Conservation (phyloP, 192 early-diverging fungal genomes). For the Backusella circina region DNA sequence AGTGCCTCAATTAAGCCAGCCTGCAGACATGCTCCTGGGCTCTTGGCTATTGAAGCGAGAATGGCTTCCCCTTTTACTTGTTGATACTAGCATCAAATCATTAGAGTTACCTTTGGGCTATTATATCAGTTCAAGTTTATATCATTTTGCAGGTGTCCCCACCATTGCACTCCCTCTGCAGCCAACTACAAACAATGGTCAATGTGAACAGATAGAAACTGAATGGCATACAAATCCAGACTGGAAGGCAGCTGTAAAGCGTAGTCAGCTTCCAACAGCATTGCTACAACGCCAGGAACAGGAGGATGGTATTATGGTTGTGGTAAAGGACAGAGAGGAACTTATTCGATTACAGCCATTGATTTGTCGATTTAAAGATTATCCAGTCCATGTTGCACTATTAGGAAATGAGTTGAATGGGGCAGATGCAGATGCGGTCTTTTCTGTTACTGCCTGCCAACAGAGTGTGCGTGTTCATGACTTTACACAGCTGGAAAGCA, state of each 20-base stretch:
- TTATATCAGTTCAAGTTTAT: constrained; percentile 26
- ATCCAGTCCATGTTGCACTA: background rate
- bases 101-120: constrained; percentile 24
- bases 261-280: constrained; percentile 13
- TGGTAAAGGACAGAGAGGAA: constrained; percentile 19
- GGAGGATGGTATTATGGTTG: constrained; percentile 18
- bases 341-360: constrained; percentile 28
- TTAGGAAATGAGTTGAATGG: constrained; percentile 11
- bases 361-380: constrained; percentile 29
- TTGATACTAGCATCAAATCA: background rate
- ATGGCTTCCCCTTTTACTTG: constrained; percentile 21
- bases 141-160: constrained; percentile 38
- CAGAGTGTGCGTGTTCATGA: constrained; percentile 7
- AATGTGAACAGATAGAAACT: background rate
- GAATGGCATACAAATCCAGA: constrained; percentile 17
- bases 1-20: constrained; percentile 18
- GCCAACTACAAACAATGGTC: constrained; percentile 24
- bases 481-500: background rate
- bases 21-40: constrained; percentile 27
- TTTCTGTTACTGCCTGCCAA: background rate
- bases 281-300: constrained; percentile 18
- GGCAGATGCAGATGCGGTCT: background rate
- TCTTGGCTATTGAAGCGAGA: constrained; percentile 24
- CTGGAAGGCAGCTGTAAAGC: constrained; percentile 16
- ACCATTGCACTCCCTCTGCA: constrained; percentile 41